phyloP scores from a whole-genome alignment of 192 early-diverging fungal genomes.

The Paraglomus occultum region DNA sequence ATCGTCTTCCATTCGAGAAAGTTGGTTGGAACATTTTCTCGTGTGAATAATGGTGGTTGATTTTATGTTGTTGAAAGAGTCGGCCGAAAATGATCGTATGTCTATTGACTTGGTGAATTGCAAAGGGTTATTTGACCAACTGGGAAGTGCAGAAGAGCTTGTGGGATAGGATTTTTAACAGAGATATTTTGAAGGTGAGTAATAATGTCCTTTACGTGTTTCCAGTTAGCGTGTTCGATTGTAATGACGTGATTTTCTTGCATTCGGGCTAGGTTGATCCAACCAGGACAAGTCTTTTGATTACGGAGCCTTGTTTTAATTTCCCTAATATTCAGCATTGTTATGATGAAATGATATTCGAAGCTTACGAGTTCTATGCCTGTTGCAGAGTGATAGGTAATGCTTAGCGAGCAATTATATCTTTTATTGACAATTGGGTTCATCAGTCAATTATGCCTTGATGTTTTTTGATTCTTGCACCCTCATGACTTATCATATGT shows the following conservation, averaged over 20 bases:
- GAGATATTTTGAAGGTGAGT: conserved; percentile 61
- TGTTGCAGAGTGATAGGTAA: conserved; percentile 44
- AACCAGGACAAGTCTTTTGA: conserved; percentile 52
- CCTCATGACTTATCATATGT: background rate
- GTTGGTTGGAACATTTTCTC: conserved; percentile 26
- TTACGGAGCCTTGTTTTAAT: conserved; percentile 83
- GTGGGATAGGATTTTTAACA: conserved; percentile 76
- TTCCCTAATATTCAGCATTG: conserved; percentile 63
- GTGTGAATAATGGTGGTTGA: background rate
- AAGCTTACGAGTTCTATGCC: conserved; percentile 72
- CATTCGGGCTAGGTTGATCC: conserved; percentile 52
- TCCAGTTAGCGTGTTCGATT: too few relatives aligned
- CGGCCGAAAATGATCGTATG: background rate
- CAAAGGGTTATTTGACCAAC: conserved; percentile 64
- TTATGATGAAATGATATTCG: conserved; percentile 84
- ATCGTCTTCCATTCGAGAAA: conserved; percentile 78
- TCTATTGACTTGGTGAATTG: background rate
- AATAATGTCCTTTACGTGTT: background rate
- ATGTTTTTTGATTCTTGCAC: conserved; percentile 12
- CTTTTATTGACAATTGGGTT: background rate
- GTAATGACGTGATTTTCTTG: background rate
- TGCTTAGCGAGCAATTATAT: background rate
- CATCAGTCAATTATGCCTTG: too few relatives aligned
- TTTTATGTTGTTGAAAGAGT: conserved; percentile 12
- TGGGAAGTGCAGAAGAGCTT: conserved; percentile 79